These are phyloP conservation scores for Onygenales sp. DNA, from an alignment of 2,329 filamentous ascomycete species.

Conservation along the genomic window DNA sequence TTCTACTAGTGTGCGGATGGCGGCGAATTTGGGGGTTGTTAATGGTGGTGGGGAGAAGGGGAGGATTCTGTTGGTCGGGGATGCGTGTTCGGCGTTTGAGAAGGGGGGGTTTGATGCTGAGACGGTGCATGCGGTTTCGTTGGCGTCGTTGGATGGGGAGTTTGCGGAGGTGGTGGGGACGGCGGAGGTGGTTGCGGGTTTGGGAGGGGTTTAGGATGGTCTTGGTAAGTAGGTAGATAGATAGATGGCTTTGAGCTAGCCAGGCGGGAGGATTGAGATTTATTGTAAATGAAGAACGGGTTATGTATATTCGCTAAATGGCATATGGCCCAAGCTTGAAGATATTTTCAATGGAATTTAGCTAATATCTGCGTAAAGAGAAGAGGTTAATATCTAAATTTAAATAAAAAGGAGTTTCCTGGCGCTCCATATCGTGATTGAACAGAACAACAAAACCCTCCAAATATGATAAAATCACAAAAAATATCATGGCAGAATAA, in stretches of 20 bases:
- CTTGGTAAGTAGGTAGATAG: too few relatives aligned
- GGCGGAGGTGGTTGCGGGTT: slow-evolving; percentile 24
- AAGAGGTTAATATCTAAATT: too few relatives aligned
- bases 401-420: too few relatives aligned
- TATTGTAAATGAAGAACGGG: neutral
- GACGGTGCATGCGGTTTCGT: slow-evolving; percentile 35
- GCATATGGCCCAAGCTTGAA: neutral
- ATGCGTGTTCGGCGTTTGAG: slow-evolving; percentile 39
- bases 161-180: slow-evolving; percentile 35
- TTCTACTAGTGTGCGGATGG: slow-evolving; percentile 40
- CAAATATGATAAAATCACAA: too few relatives aligned
- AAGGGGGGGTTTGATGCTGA: slow-evolving; percentile 37
- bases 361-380: too few relatives aligned
- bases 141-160: slow-evolving; percentile 37
- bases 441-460: too few relatives aligned
- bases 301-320: neutral
- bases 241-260: too few relatives aligned
- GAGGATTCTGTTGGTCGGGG: slow-evolving; percentile 33
- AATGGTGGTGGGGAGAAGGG: slow-evolving; percentile 16
- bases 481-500: too few relatives aligned
- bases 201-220: slow-evolving; percentile 6
- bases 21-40: slow-evolving; percentile 36
- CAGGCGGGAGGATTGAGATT: neutral
- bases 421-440: too few relatives aligned
- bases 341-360: neutral